phyloP scores from a whole-genome alignment of 2,329 filamentous ascomycete species.

The Fusarium sp. region DNA sequence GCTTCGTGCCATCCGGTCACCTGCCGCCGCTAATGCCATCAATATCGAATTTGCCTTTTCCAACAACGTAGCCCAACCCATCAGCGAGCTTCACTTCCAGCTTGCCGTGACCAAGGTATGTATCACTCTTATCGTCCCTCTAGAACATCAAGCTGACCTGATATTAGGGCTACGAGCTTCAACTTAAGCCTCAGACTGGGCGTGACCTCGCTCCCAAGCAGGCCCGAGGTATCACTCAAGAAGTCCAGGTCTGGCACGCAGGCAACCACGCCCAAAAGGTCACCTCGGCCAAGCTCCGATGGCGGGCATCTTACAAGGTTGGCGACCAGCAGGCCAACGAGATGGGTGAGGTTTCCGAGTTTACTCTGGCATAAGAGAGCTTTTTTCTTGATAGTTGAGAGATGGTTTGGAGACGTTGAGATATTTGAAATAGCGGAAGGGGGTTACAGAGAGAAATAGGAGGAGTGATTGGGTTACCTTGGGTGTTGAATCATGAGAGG shows the following conservation, averaged over 20 bases:
- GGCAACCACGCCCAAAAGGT: constrained; percentile 74
- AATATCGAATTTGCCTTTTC: constrained; percentile 81
- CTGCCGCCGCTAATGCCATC: constrained; percentile 64
- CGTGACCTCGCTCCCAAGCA: constrained; percentile 77
- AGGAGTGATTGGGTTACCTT: not conserved
- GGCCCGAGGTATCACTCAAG: constrained; percentile 78
- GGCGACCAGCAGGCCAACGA: constrained; percentile 73
- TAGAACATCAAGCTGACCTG: constrained; percentile 6
- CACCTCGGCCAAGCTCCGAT: constrained; percentile 83
- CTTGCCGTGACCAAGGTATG: constrained; percentile 89
- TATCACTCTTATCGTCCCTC: not conserved
- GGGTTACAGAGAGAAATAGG: not conserved
- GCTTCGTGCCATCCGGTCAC: constrained; percentile 71
- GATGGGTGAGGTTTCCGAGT: constrained; percentile 82
- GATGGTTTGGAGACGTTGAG: constrained; percentile 1
- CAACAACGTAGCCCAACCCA: constrained; percentile 74
- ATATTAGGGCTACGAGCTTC: constrained; percentile 75
- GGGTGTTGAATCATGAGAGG: not conserved
- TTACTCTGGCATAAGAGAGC: constrained; percentile 69
- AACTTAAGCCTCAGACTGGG: constrained; percentile 85
- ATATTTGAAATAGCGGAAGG: not conserved
- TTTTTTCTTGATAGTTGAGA: not conserved
- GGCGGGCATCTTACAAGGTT: constrained; percentile 82
- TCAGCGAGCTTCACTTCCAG: constrained; percentile 87
- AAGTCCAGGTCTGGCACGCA: constrained; percentile 76